phyloP scores from a whole-genome alignment of 306 rosid species.

The Astragalus membranaceus region DNA sequence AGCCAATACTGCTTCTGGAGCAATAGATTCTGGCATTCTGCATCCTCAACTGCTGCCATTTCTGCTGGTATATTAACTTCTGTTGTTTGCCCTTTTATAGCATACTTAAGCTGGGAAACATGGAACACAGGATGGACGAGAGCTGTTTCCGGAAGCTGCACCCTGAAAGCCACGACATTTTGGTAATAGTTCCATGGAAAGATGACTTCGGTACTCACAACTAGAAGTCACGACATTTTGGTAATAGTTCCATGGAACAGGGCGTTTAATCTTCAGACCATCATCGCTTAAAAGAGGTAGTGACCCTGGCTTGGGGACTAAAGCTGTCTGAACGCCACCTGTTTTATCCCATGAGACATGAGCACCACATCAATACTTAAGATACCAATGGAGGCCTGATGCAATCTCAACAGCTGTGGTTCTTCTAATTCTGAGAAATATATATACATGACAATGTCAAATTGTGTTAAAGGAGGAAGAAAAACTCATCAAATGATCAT shows the following conservation, averaged over 20 bases:
- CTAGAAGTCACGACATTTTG: slow-evolving; percentile 97
- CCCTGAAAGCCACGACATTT: no score
- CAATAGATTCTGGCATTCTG: no score
- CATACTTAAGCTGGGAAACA: no score
- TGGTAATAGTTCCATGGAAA: background rate
- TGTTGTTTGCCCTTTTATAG: no score
- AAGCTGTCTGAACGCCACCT: slow-evolving; percentile 74
- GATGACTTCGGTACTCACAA: slow-evolving; percentile 50
- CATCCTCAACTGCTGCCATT: no score
- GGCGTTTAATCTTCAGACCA: slow-evolving; percentile 61
- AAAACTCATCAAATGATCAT: background rate
- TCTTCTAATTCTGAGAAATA: slow-evolving; percentile 55
- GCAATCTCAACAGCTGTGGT: slow-evolving; percentile 85
- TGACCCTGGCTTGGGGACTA: slow-evolving; percentile 77
- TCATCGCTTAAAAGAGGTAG: slow-evolving; percentile 54
- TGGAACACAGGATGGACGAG: background rate
- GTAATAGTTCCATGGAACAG: slow-evolving; percentile 90
- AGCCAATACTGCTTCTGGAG: no score
- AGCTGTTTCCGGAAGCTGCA: no score
- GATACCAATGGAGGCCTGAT: slow-evolving; percentile 92
- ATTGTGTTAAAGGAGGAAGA: background rate
- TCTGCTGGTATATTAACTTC: no score
- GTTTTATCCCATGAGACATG: slow-evolving; percentile 94
- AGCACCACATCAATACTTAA: slow-evolving; percentile 87
- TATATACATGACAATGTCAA: slow-evolving; percentile 15